Evolutionary conservation across 345 rosid species (phyloP).

Genomic region (Corchorus olitorius): DNA sequence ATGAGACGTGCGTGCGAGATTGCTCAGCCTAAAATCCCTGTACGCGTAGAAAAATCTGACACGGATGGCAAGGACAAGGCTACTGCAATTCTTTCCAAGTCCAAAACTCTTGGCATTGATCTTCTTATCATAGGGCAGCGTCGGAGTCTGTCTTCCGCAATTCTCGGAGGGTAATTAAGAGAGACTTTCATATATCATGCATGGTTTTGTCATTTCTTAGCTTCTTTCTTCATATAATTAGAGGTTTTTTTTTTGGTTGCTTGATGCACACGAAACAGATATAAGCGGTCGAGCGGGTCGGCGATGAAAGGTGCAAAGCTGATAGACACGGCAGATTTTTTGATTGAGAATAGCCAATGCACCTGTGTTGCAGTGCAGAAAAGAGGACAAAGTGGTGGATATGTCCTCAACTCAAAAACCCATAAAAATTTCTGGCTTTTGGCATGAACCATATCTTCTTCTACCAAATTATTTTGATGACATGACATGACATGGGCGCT

Average conservation of each 20-base stretch:
- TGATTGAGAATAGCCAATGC: conserved; percentile 81
- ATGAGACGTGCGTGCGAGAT: conserved; percentile 63
- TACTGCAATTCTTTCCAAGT: conserved; percentile 47
- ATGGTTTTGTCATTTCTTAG: background rate
- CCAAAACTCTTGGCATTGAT: conserved; percentile 53
- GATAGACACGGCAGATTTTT: conserved; percentile 73
- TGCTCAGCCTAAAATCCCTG: conserved; percentile 59
- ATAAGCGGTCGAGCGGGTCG: conserved; percentile 53
- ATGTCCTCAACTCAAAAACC: conserved; percentile 83
- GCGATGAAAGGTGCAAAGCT: conserved; percentile 42
- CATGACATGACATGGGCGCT: background rate
- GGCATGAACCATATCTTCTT: conserved; percentile 39
- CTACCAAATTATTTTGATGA: background rate
- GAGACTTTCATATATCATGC: conserved; percentile 18
- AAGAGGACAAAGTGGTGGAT: conserved; percentile 84
- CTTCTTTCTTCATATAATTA: background rate
- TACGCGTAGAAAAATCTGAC: conserved; percentile 41
- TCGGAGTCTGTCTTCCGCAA: conserved; percentile 61
- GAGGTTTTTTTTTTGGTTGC: background rate
- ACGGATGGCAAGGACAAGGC: conserved; percentile 62
- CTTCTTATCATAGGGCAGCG: conserved; percentile 73
- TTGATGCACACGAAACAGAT: conserved; percentile 23
- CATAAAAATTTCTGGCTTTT: conserved; percentile 90
- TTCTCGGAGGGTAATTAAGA: conserved; percentile 57
- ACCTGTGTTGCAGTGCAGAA: conserved; percentile 82